Base-by-base conservation (phyloP, 495 filamentous ascomycete species). In the Lophiotrema nucula region DNA sequence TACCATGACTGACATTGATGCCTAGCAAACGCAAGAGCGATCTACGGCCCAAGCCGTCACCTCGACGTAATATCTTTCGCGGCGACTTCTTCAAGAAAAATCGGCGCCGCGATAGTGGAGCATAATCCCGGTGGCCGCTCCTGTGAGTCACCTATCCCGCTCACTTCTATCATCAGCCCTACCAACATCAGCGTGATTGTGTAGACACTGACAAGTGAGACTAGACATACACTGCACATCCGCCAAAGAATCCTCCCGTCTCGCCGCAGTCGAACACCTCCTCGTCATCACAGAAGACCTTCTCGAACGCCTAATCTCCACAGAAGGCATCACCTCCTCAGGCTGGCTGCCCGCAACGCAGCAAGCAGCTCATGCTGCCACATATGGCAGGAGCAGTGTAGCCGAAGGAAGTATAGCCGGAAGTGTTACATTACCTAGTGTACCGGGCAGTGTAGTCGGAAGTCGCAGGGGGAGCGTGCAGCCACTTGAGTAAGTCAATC, bases 201-300 rank as follows among this genome's bases (percentile, higher is more conserved):
- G n/a, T n/a, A n/a, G n/a, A n/a, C n/a, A n/a, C n/a, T n/a, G n/a
- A n/a, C n/a, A n/a, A n/a, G n/a, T n/a, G n/a, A n/a, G n/a, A n/a
- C n/a, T n/a, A n/a, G n/a, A 60, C 56, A 59, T 65, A 31, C 62
- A 65, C 46, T 65, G 62, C 33, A 26, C 28, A 4, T 60, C 56
- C 33, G 62, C 62, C 1, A 50, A 47, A 16, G 62, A 65, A 41
- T 50, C 44, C 24, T 45, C 62, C 3, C 49, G 62, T 4, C 26
- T 56, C 5, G 62, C 50, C 0, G 62, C 62, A 8, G 26, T 56
- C 37, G 62, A 65, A 45, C 62, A 65, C 31, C 47, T 65, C 12
- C 56, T 65, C 33, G 56, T 65, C 35, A 65, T 65, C 42, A 65
- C 56, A 4, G 62, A 65, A 31, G 62, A 60, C 22, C 38, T 65